A percentile compares a stretch with the other conserved stretches of the same genome.
These are phyloP conservation scores for Xylaria venustula DNA, from an alignment of 495 filamentous ascomycete species.

Conservation along the genomic window DNA sequence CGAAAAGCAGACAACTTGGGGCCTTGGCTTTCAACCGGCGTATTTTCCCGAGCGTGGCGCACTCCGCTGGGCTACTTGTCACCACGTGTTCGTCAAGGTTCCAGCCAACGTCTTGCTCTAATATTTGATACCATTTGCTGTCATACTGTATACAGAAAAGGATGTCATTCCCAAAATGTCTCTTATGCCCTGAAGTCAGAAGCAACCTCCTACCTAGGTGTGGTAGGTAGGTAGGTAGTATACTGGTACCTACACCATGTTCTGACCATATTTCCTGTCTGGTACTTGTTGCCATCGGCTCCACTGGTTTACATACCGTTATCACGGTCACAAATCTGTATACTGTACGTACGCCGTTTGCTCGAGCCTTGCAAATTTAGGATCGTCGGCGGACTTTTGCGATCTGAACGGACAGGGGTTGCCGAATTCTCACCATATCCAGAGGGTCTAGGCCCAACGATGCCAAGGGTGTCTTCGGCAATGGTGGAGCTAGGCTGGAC, in stretches of 20 bases:
- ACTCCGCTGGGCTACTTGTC: constrained; percentile 5
- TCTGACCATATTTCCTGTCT: no score
- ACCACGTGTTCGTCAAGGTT: constrained; percentile 8
- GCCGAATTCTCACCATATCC: background rate
- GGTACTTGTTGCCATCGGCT: no score
- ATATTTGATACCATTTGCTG: no score
- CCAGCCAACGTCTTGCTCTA: no score
- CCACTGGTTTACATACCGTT: no score
- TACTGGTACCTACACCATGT: no score
- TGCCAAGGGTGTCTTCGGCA: background rate
- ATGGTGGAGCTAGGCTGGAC: constrained; percentile 6
- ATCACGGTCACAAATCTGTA: no score
- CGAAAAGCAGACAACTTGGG: background rate
- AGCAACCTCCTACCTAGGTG: no score
- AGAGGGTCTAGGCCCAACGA: constrained; percentile 10
- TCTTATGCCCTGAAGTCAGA: no score
- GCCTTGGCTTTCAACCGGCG: constrained; percentile 1
- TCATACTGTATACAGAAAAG: no score
- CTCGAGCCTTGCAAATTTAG: background rate
- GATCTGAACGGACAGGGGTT: background rate
- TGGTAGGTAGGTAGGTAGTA: no score
- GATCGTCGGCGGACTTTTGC: background rate
- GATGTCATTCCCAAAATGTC: no score
- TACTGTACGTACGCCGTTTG: background rate
- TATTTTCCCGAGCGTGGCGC: background rate